phyloP scores from a whole-genome alignment of 2,329 filamentous ascomycete species.

The Emergomyces africanus region DNA sequence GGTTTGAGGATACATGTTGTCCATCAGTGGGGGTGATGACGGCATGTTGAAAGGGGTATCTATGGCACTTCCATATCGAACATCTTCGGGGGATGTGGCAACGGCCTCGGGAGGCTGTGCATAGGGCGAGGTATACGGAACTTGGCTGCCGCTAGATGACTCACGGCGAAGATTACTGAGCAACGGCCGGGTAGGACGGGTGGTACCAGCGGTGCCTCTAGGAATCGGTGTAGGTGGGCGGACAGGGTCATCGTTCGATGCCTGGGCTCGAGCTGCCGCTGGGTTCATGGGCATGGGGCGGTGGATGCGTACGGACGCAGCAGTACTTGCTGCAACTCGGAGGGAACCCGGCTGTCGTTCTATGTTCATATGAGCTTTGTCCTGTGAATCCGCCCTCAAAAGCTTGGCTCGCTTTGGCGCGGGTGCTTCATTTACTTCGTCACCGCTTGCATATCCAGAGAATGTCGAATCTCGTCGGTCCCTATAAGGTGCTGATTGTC shows the following conservation, averaged over 20 bases:
- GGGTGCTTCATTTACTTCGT: constrained; percentile 49
- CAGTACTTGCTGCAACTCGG: constrained; percentile 79
- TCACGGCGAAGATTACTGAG: constrained; percentile 48
- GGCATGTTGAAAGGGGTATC: constrained; percentile 71
- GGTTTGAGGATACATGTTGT: constrained; percentile 48
- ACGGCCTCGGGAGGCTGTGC: constrained; percentile 30
- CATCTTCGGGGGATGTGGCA: constrained; percentile 38
- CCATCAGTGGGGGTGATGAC: constrained; percentile 77
- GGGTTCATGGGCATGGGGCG: constrained; percentile 50
- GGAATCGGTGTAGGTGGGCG: constrained; percentile 36
- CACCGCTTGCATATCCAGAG: constrained; percentile 58
- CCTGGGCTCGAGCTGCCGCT: constrained; percentile 16
- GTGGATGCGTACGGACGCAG: constrained; percentile 74
- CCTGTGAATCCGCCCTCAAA: constrained; percentile 59
- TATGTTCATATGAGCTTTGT: constrained; percentile 52
- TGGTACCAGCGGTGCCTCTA: constrained; percentile 14
- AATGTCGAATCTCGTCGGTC: constrained; percentile 27
- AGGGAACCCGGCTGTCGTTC: constrained; percentile 65
- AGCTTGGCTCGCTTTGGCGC: constrained; percentile 69
- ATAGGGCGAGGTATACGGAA: constrained; percentile 27
- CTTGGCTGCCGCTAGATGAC: constrained; percentile 41
- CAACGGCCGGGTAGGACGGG: constrained; percentile 20
- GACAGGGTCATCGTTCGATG: constrained; percentile 30
- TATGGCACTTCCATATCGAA: constrained; percentile 37
- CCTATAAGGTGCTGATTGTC: constrained; percentile 12